Conservation (phyloP, 306 rosid species). For the Spatholobus suberectus region DNA sequence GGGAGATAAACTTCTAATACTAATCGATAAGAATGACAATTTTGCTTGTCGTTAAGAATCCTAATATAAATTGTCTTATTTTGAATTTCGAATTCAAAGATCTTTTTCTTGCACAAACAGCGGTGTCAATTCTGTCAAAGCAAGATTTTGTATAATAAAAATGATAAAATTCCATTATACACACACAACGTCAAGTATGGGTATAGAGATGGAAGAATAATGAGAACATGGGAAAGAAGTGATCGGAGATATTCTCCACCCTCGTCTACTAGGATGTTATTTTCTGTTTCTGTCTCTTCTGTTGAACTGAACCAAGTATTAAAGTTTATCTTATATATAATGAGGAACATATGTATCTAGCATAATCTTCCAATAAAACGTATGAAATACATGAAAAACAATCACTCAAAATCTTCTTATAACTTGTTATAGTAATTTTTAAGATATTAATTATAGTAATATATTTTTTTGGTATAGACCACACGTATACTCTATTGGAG, state of each 20-base stretch:
- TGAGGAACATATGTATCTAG: not conserved
- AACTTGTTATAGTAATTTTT: too few species aligned
- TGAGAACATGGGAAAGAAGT: not conserved
- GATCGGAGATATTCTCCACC: not conserved
- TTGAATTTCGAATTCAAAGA: too few species aligned
- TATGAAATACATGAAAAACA: not conserved
- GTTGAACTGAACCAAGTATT: not conserved
- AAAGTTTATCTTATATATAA: not conserved
- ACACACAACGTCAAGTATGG: not conserved
- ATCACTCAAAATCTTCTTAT: not conserved
- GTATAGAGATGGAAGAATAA: not conserved
- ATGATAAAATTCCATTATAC: not conserved
- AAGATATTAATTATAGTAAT: too few species aligned
- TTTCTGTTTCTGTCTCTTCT: not conserved
- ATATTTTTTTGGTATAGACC: too few species aligned
- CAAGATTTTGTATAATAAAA: not conserved
- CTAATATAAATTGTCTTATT: too few species aligned
- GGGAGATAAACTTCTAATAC: not conserved
- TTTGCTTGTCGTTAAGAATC: not conserved
- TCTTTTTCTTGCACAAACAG: too few species aligned
- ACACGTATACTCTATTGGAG: too few species aligned
- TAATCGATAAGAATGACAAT: not conserved
- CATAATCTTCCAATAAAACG: not conserved
- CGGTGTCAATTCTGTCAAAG: not conserved
- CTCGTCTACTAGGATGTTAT: not conserved